These are phyloP conservation scores for Amoebophrya sp. DNA, from an alignment of 169 alveolate genomes.

Conservation along the genomic window DNA sequence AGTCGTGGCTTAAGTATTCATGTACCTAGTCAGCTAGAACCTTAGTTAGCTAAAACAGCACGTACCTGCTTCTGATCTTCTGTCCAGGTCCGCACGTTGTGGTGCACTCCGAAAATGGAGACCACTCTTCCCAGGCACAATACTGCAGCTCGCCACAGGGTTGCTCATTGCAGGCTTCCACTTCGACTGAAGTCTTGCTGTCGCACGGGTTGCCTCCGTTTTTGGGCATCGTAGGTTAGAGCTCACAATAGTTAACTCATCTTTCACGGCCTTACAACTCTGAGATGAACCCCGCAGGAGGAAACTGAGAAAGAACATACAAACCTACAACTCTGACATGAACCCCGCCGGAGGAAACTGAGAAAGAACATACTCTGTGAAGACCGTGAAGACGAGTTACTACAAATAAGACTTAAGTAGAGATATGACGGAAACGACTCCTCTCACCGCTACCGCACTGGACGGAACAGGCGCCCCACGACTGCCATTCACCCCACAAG, in stretches of 20 bases:
- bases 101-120: not conserved
- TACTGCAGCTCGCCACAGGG: not conserved
- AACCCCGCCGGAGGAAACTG: too few relatives aligned
- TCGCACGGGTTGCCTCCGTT: not conserved
- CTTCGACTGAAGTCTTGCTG: not conserved
- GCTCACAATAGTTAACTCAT: too few relatives aligned
- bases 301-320: too few relatives aligned
- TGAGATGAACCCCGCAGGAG: too few relatives aligned
- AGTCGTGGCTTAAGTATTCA: too few relatives aligned
- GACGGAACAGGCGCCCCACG: not conserved
- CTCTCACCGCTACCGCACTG: not conserved
- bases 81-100: conserved; percentile 1
- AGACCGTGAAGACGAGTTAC: too few relatives aligned
- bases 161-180: not conserved
- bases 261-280: too few relatives aligned
- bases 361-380: too few relatives aligned
- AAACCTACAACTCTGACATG: too few relatives aligned
- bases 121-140: not conserved
- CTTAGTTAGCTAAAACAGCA: too few relatives aligned
- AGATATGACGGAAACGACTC: not conserved
- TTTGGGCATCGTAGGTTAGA: conserved; percentile 11
- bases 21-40: too few relatives aligned
- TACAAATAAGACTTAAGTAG: too few relatives aligned
- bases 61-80: not conserved
- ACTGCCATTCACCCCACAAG: not conserved